Evolutionary conservation across 208 protist genomes (phyloP).

Genomic region (Phytomonas serpens): DNA sequence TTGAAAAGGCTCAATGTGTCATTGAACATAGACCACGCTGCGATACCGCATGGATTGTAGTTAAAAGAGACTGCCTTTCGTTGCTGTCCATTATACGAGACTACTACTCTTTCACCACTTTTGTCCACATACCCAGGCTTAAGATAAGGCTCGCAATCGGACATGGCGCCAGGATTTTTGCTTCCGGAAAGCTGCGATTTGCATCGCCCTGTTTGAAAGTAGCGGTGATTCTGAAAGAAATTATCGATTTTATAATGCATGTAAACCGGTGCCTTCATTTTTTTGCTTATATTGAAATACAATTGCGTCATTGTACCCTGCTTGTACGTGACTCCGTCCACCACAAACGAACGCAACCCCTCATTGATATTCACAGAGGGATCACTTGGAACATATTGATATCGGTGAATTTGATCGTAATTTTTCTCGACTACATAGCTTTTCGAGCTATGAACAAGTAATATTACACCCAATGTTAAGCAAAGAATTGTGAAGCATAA

Average conservation of each 20-base stretch:
- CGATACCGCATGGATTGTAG: constrained; percentile 94
- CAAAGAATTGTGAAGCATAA: constrained; percentile 46
- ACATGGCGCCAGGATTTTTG: constrained; percentile 15
- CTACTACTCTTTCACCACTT: constrained; percentile 14
- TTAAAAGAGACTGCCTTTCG: constrained; percentile 26
- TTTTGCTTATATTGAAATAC: constrained; percentile 31
- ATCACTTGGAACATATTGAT: constrained; percentile 70
- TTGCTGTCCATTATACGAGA: constrained; percentile 10
- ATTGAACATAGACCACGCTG: constrained; percentile 95
- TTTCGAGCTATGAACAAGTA: constrained; percentile 26
- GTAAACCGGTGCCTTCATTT: constrained; percentile 90
- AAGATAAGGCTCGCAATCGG: constrained; percentile 53
- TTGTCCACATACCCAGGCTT: constrained; percentile 31
- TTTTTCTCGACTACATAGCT: constrained; percentile 25
- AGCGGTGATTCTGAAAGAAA: constrained; percentile 97
- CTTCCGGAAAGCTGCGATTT: constrained; percentile 54
- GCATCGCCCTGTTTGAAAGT: constrained; percentile 78
- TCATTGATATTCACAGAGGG: constrained; percentile 59
- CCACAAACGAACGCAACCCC: constrained; percentile 42
- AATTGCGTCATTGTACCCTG: constrained; percentile 74
- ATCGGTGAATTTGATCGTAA: constrained; percentile 65
- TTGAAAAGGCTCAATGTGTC: constrained; percentile 83
- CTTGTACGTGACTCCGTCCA: constrained; percentile 30
- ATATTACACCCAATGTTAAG: constrained; percentile 27
- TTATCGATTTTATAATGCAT: constrained; percentile 96